These are phyloP conservation scores for Heliamphora pulchella DNA, from an alignment of 179 eudicot genomes.

Conservation along the genomic window DNA sequence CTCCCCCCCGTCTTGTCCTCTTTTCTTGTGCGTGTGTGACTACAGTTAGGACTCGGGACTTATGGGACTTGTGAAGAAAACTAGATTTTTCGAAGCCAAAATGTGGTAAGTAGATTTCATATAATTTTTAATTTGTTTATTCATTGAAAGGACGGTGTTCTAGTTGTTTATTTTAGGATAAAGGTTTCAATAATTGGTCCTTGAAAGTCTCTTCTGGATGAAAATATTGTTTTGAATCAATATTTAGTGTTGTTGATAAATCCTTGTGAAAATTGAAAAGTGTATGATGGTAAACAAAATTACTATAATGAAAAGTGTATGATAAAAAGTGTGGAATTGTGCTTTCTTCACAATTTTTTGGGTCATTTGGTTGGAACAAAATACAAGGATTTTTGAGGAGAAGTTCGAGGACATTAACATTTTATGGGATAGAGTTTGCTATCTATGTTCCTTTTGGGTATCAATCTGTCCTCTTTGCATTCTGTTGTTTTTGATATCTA, in stretches of 20 bases:
- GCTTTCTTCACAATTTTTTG: no score
- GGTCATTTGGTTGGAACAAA: no score
- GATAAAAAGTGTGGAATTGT: no score
- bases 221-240: not conserved
- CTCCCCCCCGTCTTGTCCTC: not conserved
- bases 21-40: not conserved
- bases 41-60: slow-evolving; percentile 1
- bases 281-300: not conserved
- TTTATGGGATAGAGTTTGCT: no score
- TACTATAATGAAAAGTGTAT: not conserved
- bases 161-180: not conserved
- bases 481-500: no score
- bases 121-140: not conserved
- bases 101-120: not conserved
- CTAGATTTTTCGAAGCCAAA: not conserved
- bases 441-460: no score
- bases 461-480: no score
- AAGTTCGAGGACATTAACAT: no score
- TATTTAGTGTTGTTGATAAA: not conserved
- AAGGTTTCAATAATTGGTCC: not conserved
- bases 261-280: not conserved
- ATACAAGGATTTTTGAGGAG: no score
- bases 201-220: not conserved
- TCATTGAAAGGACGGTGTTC: not conserved
- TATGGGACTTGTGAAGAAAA: not conserved